Conservation (phyloP, 805 yeast species). For the Suhomyces xylopsoci region DNA sequence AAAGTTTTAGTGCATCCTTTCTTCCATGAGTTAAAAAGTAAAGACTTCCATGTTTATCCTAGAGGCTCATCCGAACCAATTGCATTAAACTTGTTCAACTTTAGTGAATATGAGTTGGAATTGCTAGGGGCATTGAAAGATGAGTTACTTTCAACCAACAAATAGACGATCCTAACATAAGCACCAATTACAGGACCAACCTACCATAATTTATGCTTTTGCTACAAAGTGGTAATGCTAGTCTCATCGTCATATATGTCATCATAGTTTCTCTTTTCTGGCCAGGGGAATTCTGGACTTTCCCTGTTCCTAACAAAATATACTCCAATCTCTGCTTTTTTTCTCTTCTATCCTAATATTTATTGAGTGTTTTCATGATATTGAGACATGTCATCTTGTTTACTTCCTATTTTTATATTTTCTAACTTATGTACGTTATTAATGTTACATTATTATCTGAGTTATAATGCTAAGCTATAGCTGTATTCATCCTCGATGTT, state of each 20-base stretch:
- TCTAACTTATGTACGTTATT: conserved; percentile 1
- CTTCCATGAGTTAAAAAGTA: conserved; percentile 77
- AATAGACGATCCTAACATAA: background rate
- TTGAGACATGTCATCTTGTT: background rate
- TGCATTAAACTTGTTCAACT: conserved; percentile 55
- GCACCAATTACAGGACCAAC: background rate
- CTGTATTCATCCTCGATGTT: conserved; percentile 95
- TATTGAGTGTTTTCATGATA: background rate
- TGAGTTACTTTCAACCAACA: conserved; percentile 19
- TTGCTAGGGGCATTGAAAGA: conserved; percentile 40
- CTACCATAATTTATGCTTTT: background rate
- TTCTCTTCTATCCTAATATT: background rate
- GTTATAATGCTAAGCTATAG: conserved; percentile 75
- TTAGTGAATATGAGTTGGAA: conserved; percentile 66
- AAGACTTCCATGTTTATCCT: conserved; percentile 51
- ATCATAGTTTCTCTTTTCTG: background rate
- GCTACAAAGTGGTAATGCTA: background rate
- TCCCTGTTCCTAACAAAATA: background rate
- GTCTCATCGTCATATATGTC: background rate
- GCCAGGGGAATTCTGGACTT: background rate
- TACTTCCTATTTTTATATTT: background rate
- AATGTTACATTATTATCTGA: background rate
- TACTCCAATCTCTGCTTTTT: background rate
- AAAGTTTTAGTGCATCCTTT: conserved; percentile 84
- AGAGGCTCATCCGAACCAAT: conserved; percentile 47